phyloP scores from a whole-genome alignment of 2,329 filamentous ascomycete species.

The Paecilomyces fulvus region DNA sequence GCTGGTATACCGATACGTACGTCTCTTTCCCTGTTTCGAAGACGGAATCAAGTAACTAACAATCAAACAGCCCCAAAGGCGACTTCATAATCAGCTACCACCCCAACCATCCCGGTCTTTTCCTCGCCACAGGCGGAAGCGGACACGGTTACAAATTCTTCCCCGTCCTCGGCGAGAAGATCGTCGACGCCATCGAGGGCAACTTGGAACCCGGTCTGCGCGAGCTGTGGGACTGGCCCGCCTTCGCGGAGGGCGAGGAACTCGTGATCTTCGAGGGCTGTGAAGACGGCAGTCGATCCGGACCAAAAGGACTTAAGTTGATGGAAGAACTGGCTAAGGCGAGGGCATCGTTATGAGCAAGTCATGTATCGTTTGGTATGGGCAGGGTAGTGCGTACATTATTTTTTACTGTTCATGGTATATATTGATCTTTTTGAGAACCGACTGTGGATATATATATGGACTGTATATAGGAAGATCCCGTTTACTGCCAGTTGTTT shows the following conservation, averaged over 20 bases:
- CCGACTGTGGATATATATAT: no score
- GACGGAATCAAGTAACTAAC: not conserved
- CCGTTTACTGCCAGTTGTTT: no score
- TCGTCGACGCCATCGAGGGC: conserved; percentile 40
- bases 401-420: no score
- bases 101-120: conserved; percentile 45
- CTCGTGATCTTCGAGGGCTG: conserved; percentile 17
- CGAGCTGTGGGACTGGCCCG: conserved; percentile 37
- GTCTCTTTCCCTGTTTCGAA: conserved; percentile 7
- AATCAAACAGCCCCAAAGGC: conserved; percentile 42
- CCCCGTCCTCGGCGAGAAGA: conserved; percentile 45
- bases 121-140: conserved; percentile 45
- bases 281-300: conserved; percentile 31
- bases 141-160: conserved; percentile 49
- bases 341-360: conserved; percentile 7
- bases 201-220: conserved; percentile 33
- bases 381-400: not conserved
- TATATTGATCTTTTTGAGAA: not conserved
- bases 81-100: conserved; percentile 67
- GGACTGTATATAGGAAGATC: no score
- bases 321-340: conserved; percentile 29
- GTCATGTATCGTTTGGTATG: not conserved
- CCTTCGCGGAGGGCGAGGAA: conserved; percentile 8
- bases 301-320: conserved; percentile 25
- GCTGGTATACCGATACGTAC: conserved; percentile 68